Conservation (phyloP, 2,329 filamentous ascomycete species). For the Septoria petroselini region DNA sequence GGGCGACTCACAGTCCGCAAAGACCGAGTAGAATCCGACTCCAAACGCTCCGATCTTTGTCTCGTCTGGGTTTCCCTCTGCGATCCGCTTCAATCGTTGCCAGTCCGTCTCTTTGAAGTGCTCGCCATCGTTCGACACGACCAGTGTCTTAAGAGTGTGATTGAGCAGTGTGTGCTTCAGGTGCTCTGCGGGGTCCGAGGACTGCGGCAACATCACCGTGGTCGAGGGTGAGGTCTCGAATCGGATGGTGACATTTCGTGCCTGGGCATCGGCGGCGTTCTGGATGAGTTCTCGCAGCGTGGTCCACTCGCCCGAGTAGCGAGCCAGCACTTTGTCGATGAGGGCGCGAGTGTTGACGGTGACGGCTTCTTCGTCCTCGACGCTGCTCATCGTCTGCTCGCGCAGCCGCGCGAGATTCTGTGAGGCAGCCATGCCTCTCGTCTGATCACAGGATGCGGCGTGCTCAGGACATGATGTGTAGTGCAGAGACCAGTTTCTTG, state of each 20-base stretch:
- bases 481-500: too few relatives aligned
- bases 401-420: conserved; percentile 54
- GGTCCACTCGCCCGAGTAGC: conserved; percentile 94
- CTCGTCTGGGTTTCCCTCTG: conserved; percentile 98
- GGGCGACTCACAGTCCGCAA: conserved; percentile 95
- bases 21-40: conserved; percentile 97
- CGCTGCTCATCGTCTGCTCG: conserved; percentile 79
- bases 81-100: conserved; percentile 89
- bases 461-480: too few relatives aligned
- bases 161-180: conserved; percentile 81
- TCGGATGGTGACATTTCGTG: conserved; percentile 81
- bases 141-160: conserved; percentile 80
- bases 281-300: conserved; percentile 89
- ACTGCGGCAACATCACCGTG: conserved; percentile 65
- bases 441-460: too few relatives aligned
- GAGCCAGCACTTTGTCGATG: conserved; percentile 94
- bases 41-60: conserved; percentile 99
- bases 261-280: conserved; percentile 96
- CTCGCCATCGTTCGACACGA: conserved; percentile 89
- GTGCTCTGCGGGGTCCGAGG: conserved; percentile 64
- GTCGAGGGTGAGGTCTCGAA: conserved; percentile 88
- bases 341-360: conserved; percentile 95
- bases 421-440: conserved; percentile 27
- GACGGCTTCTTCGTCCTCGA: conserved; percentile 91
- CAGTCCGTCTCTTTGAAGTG: conserved; percentile 89